Percentiles rank a stretch among this genome's conserved stretches.
Evolutionary conservation across 768 basidiomycete genomes (phyloP).

Genomic region (Leucocoprinus birnbaumii): DNA sequence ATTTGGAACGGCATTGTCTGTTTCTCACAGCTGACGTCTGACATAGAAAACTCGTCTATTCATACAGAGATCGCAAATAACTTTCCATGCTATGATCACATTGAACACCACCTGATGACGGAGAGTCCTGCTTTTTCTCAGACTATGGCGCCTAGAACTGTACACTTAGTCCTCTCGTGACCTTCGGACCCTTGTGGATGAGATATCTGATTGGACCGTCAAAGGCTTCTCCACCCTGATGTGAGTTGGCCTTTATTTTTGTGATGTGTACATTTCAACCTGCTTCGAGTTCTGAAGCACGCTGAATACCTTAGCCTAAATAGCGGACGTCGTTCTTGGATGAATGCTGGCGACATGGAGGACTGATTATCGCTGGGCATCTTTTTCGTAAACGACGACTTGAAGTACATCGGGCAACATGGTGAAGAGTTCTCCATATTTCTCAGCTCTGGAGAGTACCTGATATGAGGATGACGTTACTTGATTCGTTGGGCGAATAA

Average conservation of each 20-base stretch:
- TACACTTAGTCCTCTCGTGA: neutral
- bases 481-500: neutral
- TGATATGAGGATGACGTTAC: neutral
- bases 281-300: no score
- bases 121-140: neutral
- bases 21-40: neutral
- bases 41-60: neutral
- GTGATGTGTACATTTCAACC: no score
- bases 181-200: neutral
- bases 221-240: neutral
- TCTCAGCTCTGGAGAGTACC: neutral
- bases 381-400: no score
- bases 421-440: no score
- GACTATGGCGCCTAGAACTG: neutral
- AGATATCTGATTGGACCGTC: neutral
- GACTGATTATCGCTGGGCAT: no score
- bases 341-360: no score
- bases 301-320: no score
- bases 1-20: neutral
- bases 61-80: neutral
- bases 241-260: neutral
- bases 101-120: slow-evolving; percentile 4
- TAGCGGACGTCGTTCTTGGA: no score
- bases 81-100: neutral
- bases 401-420: no score